Evolutionary conservation across 2,329 filamentous ascomycete genomes (phyloP).

Genomic region (Tolypocladium pustulatum): DNA sequence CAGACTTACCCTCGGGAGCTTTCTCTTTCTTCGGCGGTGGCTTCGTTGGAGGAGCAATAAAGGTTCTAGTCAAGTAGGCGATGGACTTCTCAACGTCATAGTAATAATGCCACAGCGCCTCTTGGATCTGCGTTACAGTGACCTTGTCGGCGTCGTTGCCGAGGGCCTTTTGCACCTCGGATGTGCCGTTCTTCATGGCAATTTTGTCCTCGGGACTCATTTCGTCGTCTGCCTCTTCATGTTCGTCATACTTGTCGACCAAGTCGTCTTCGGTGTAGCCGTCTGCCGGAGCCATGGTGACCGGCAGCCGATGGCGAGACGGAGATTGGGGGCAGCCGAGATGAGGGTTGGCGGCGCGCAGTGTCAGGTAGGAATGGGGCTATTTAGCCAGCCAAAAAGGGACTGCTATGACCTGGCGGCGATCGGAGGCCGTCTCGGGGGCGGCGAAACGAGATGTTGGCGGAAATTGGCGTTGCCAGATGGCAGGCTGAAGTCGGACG

Average conservation of each 20-base stretch:
- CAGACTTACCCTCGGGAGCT: constrained; percentile 30
- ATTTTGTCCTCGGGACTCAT: constrained; percentile 36
- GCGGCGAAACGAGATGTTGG: neutral
- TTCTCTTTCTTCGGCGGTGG: constrained; percentile 32
- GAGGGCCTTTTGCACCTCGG: constrained; percentile 56
- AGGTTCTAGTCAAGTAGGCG: constrained; percentile 63
- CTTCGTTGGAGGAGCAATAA: constrained; percentile 29
- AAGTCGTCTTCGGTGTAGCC: constrained; percentile 38
- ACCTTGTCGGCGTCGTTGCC: constrained; percentile 47
- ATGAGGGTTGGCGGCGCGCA: neutral
- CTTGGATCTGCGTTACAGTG: constrained; percentile 62
- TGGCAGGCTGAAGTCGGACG: neutral
- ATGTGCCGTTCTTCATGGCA: constrained; percentile 53
- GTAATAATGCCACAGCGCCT: constrained; percentile 91
- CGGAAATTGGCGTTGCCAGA: neutral
- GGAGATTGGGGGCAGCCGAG: neutral
- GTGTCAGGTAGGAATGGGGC: neutral
- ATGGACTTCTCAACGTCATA: constrained; percentile 85
- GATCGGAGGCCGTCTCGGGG: neutral
- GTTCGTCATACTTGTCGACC: constrained; percentile 38
- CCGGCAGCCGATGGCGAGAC: neutral
- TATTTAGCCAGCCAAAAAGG: neutral
- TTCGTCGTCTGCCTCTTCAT: constrained; percentile 34
- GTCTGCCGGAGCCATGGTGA: constrained; percentile 12
- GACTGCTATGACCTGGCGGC: neutral